Conservation (phyloP, 768 basidiomycete species). For the Udeniomyces megalosporus region DNA sequence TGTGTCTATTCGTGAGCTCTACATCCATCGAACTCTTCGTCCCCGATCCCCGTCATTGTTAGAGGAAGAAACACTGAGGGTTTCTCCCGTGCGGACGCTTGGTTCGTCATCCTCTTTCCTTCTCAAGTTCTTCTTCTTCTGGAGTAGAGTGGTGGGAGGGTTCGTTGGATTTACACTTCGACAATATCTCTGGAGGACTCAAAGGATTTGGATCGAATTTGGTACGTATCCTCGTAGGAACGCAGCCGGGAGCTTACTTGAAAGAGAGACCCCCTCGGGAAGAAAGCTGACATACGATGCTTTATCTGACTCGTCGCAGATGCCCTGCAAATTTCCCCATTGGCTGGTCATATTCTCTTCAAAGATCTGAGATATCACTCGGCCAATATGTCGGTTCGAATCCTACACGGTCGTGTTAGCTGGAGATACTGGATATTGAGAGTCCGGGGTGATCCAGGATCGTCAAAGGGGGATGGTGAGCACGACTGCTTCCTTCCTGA, state of each 20-base stretch:
- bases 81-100: not conserved
- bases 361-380: conserved; percentile 82
- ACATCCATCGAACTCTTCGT: not conserved
- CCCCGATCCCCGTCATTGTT: not conserved
- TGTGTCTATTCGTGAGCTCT: conserved; percentile 26
- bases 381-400: conserved; percentile 71
- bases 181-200: conserved; percentile 59
- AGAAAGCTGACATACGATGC: not conserved
- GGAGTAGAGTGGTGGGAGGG: conserved; percentile 66
- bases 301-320: conserved; percentile 35
- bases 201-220: conserved; percentile 63
- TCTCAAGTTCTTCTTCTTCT: conserved; percentile 49
- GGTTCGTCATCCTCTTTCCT: not conserved
- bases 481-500: not conserved
- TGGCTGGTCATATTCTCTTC: conserved; percentile 72
- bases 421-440: conserved; percentile 90
- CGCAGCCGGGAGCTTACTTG: not conserved
- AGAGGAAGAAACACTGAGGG: not conserved
- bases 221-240: conserved; percentile 34
- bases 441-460: conserved; percentile 40
- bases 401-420: conserved; percentile 67
- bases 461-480: conserved; percentile 24
- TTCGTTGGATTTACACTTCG: conserved; percentile 51
- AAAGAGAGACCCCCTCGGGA: not conserved
- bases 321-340: conserved; percentile 75